Conservation (phyloP, 129 eudicot genomes). For the Daucus carota region DNA sequence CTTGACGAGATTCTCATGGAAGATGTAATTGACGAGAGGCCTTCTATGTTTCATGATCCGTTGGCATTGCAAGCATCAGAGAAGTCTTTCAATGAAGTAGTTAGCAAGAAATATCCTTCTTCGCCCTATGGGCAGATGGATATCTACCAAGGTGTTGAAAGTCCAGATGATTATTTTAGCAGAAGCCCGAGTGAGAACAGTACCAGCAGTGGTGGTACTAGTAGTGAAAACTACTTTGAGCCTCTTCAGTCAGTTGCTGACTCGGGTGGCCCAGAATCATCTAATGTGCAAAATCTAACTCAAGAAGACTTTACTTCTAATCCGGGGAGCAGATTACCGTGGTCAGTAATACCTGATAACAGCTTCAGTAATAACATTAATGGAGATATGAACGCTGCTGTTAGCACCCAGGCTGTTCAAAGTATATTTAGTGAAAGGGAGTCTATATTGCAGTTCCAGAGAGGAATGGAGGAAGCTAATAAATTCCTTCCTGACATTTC, state of each 20-base stretch:
- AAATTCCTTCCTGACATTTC: constrained; percentile 61
- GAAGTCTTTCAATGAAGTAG: constrained; percentile 43
- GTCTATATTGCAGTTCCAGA: constrained; percentile 54
- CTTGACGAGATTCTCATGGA: constrained; percentile 58
- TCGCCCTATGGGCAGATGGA: not conserved
- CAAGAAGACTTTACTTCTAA: constrained; percentile 9
- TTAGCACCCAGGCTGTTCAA: constrained; percentile 15
- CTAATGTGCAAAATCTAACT: constrained; percentile 22
- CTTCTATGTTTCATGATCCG: constrained; percentile 60
- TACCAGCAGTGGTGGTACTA: constrained; percentile 4
- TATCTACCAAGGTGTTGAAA: not conserved
- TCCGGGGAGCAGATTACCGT: constrained; percentile 9
- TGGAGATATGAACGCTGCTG: constrained; percentile 25
- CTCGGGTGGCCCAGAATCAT: constrained; percentile 27
- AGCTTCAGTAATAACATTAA: constrained; percentile 22
- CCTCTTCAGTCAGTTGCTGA: constrained; percentile 7
- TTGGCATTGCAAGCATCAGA: constrained; percentile 50
- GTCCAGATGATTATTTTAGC: not conserved
- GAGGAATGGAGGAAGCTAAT: constrained; percentile 79
- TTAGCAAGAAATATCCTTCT: constrained; percentile 30
- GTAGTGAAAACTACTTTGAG: not conserved
- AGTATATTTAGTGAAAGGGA: constrained; percentile 42
- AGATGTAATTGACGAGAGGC: constrained; percentile 56
- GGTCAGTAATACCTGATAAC: constrained; percentile 18
- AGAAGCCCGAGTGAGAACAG: not conserved